Evolutionary conservation across 1,284 basidiomycete genomes (phyloP).

Genomic region (Malassezia dermatis): DNA sequence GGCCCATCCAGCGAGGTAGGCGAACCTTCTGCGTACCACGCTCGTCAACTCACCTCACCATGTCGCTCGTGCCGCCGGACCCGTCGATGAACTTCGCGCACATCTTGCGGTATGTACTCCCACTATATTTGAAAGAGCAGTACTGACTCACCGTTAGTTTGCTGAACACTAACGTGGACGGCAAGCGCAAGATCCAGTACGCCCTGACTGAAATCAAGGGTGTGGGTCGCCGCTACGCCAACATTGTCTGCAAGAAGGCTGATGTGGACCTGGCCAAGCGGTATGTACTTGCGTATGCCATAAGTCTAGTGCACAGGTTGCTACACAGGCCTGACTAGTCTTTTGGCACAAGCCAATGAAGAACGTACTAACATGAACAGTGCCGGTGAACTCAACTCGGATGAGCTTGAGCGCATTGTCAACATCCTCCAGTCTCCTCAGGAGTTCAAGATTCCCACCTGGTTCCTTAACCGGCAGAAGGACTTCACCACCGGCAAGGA

Average conservation of each 20-base stretch:
- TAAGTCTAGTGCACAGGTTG: not conserved
- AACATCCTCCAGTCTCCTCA: constrained; percentile 99
- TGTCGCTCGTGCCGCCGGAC: constrained; percentile 45
- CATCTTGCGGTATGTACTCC: constrained; percentile 38
- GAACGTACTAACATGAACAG: constrained; percentile 50
- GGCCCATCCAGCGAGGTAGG: not conserved
- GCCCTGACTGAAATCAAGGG: constrained; percentile 75
- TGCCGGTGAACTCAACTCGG: constrained; percentile 85
- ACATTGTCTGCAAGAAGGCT: constrained; percentile 99
- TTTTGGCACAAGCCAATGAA: not conserved
- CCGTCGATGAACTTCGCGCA: constrained; percentile 48
- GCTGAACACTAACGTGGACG: constrained; percentile 99
- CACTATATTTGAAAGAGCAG: not conserved
- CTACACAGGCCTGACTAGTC: not conserved
- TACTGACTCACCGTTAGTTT: constrained; percentile 55
- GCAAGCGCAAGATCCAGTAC: constrained; percentile 76
- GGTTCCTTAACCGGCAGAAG: constrained; percentile 99
- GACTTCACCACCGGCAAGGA: constrained; percentile 97
- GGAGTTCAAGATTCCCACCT: constrained; percentile 98
- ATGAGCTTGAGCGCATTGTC: constrained; percentile 96
- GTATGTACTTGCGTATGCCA: constrained; percentile 54
- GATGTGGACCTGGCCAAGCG: constrained; percentile 98
- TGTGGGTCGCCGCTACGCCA: constrained; percentile 96
- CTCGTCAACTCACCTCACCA: constrained; percentile 18
- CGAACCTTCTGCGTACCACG: not conserved